Evolutionary conservation across 257 asterid genomes (phyloP).

Genomic region (Primulina tabacum): DNA sequence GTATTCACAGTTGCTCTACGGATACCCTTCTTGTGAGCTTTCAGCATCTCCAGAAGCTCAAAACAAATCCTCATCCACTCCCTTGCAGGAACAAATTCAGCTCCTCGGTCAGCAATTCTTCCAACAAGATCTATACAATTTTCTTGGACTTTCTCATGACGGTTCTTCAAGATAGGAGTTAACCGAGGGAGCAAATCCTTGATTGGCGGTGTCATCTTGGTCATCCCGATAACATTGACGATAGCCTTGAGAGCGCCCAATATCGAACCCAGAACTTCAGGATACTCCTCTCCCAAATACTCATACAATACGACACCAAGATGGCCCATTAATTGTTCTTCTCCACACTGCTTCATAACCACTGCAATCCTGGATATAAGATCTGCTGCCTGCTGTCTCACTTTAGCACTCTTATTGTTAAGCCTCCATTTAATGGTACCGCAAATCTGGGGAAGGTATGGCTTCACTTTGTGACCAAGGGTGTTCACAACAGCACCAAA

Average conservation of each 20-base stretch:
- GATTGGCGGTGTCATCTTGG: slow-evolving; percentile 92
- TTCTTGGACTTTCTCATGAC: slow-evolving; percentile 91
- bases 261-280: slow-evolving; percentile 86
- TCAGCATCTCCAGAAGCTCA: slow-evolving; percentile 94
- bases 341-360: slow-evolving; percentile 88
- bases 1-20: slow-evolving; percentile 93
- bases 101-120: slow-evolving; percentile 88
- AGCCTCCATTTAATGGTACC: slow-evolving; percentile 93
- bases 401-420: slow-evolving; percentile 89
- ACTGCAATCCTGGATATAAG: slow-evolving; percentile 85
- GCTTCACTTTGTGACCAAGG: slow-evolving; percentile 84
- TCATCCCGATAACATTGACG: slow-evolving; percentile 91
- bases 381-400: slow-evolving; percentile 90
- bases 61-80: slow-evolving; percentile 97
- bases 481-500: slow-evolving; percentile 92
- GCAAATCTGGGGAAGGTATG: slow-evolving; percentile 90
- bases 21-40: slow-evolving; percentile 89
- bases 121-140: slow-evolving; percentile 91
- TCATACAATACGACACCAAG: slow-evolving; percentile 86
- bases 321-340: slow-evolving; percentile 90
- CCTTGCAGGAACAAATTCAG: slow-evolving; percentile 90
- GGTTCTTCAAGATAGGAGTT: slow-evolving; percentile 86
- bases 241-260: slow-evolving; percentile 87
- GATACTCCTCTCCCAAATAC: slow-evolving; percentile 87
- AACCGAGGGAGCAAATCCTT: slow-evolving; percentile 92